phyloP scores from a whole-genome alignment of 148 eudicot genomes.

The Oxyria digyna region DNA sequence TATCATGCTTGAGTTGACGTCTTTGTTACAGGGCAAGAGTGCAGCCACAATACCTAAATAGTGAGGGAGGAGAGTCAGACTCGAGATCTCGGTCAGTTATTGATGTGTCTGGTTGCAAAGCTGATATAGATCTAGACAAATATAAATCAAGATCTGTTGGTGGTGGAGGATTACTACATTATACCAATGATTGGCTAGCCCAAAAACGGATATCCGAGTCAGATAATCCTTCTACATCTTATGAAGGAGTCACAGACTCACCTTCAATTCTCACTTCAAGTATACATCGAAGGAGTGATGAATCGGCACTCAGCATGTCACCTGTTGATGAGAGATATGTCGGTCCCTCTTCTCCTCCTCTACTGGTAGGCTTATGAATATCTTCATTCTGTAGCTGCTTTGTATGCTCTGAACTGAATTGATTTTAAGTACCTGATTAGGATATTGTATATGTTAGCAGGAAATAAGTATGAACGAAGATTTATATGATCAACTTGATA shows the following conservation, averaged over 20 bases:
- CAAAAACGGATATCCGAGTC: slow-evolving; percentile 11
- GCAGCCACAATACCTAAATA: slow-evolving; percentile 20
- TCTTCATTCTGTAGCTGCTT: background rate
- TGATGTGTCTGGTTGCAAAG: background rate
- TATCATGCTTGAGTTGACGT: background rate
- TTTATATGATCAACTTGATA: slow-evolving; percentile 52
- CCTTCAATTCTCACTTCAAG: background rate
- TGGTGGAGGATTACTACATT: background rate
- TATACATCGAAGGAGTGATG: background rate
- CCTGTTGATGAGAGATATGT: background rate
- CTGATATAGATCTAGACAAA: slow-evolving; percentile 1
- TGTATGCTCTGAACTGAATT: background rate
- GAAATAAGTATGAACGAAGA: slow-evolving; percentile 31
- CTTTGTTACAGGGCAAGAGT: slow-evolving; percentile 1
- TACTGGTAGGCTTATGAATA: slow-evolving; percentile 1
- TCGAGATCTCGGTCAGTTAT: slow-evolving; percentile 17
- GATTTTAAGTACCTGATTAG: background rate
- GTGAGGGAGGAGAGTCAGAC: slow-evolving; percentile 17
- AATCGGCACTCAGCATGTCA: background rate
- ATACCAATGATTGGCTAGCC: slow-evolving; percentile 11
- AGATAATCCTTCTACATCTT: slow-evolving; percentile 21
- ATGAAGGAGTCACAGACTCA: slow-evolving; percentile 18
- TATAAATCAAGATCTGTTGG: slow-evolving; percentile 5
- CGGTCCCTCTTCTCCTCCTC: background rate
- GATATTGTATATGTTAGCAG: slow-evolving; percentile 24